Evolutionary conservation across 2,329 filamentous ascomycete genomes (phyloP).

Genomic region (Aspergillus spinulosporus): DNA sequence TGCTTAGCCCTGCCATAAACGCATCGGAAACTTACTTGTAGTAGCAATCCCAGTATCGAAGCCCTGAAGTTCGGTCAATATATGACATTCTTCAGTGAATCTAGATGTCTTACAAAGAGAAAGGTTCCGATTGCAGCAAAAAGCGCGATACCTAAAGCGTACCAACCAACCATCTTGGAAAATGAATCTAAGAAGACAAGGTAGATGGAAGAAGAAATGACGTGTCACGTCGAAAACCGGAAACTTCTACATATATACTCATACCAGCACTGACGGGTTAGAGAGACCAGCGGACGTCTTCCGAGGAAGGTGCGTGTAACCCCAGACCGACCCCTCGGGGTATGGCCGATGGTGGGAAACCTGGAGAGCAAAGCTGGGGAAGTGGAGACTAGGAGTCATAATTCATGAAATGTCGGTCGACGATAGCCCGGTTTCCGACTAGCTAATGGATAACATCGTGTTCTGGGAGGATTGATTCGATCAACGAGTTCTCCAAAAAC

Average conservation of each 20-base stretch:
- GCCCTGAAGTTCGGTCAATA: conserved; percentile 42
- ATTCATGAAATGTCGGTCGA: conserved; percentile 1
- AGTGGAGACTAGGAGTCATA: not conserved
- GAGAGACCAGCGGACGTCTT: conserved; percentile 8
- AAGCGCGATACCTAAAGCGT: conserved; percentile 54
- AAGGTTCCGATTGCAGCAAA: conserved; percentile 62
- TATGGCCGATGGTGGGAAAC: conserved; percentile 24
- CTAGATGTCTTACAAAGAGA: conserved; percentile 50
- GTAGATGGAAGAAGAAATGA: not conserved
- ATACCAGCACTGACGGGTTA: not conserved
- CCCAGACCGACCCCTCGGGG: conserved; percentile 27
- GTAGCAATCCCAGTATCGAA: conserved; percentile 63
- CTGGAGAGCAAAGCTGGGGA: conserved; percentile 10
- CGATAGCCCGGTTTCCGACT: not conserved
- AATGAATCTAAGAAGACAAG: not conserved
- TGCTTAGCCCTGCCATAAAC: not conserved
- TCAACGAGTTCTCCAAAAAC: not conserved
- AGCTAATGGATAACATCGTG: not conserved
- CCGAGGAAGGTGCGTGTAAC: conserved; percentile 13
- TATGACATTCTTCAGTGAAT: not conserved
- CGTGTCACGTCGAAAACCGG: not conserved
- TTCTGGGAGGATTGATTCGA: not conserved
- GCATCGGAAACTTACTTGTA: conserved; percentile 47
- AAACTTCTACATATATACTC: conserved; percentile 3
- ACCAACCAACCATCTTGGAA: conserved; percentile 42